Evolutionary conservation across 495 filamentous ascomycete species (phyloP), one percentile per base, ranked within the genome.

Genomic region (Penicillium manginii): DNA sequence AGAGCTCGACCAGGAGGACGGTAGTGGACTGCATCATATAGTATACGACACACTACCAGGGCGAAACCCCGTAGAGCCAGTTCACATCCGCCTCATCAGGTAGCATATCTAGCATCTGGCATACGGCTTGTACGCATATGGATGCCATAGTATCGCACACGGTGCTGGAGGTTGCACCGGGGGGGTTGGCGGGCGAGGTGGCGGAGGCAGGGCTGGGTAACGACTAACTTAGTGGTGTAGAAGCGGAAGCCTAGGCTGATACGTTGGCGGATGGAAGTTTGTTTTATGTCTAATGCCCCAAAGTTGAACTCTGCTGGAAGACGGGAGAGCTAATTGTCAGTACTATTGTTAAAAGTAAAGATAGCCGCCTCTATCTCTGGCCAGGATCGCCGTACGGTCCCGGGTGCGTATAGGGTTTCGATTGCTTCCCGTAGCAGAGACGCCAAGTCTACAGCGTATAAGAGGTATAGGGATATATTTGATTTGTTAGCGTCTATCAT

Each of bases 11-110:
- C 60, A 88, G 74, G 7, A 88, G 65, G 22, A 88, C 71, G 1
- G 76, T 80, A 1, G 73, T 73, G 2, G 84, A 80, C 66, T 87
- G 83, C 74, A 85, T 84, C 6, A 88, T 56, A 51, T 82, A 81
- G 62, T 88, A 85, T 12, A 88, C 66, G 8, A 84, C 65, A 50
- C 72, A 77, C 83, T 83, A 88, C 85, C 85, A 88, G 11, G 83
- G 83, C 1, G 74, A 64, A 6, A 77, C 62, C 10, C 67, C 60
- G 50, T 84, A 83, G 0, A 87, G 64, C 57, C 67, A 71, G n/a
- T 40, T 29, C 6, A 59, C 48, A 35, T 77, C 66, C 1, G 68
- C 60, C 22, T 65, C 39, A 6, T 75, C 68, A 2, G 78, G 79
- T 0, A 88, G 57, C 18, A 86, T 57, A 12, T 72, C 66, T 0